These are phyloP conservation scores for Trichoderma simmonsii DNA, from an alignment of 2,329 filamentous ascomycete genomes.

Conservation along the genomic window DNA sequence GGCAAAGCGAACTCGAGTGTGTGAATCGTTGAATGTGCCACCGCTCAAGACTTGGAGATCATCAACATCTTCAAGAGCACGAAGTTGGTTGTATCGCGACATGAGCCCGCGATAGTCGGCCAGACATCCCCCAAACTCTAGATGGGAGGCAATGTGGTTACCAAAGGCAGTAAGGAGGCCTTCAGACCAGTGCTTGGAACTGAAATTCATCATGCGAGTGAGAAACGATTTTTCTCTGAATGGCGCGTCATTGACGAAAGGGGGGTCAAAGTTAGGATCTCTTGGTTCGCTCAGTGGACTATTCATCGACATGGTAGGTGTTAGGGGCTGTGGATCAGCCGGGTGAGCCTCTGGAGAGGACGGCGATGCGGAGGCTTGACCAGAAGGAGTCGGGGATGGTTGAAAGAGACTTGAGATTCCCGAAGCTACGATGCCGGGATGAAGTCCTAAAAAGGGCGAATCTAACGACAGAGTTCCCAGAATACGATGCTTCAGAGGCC, in stretches of 20 bases:
- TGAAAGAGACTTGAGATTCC: conserved; percentile 76
- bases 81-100: conserved; percentile 64
- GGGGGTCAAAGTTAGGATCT: conserved; percentile 71
- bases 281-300: conserved; percentile 25
- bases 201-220: conserved; percentile 68
- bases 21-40: conserved; percentile 24
- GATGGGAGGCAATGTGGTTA: conserved; percentile 71
- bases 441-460: conserved; percentile 81
- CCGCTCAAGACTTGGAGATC: conserved; percentile 40
- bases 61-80: conserved; percentile 68
- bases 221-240: conserved; percentile 68
- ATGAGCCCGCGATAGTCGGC: conserved; percentile 72
- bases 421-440: conserved; percentile 81
- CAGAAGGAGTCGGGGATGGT: conserved; percentile 34
- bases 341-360: conserved; percentile 8
- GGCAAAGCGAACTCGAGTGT: conserved; percentile 67
- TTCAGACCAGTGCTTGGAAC: conserved; percentile 73
- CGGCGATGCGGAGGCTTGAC: background rate
- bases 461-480: conserved; percentile 81
- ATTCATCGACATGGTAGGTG: background rate
- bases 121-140: conserved; percentile 80
- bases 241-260: conserved; percentile 70
- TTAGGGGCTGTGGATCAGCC: conserved; percentile 12
- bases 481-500: conserved; percentile 67
- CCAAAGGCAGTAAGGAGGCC: conserved; percentile 67